Base-by-base conservation (phyloP, 169 alveolate species). In the Cryptosporidium felis region DNA sequence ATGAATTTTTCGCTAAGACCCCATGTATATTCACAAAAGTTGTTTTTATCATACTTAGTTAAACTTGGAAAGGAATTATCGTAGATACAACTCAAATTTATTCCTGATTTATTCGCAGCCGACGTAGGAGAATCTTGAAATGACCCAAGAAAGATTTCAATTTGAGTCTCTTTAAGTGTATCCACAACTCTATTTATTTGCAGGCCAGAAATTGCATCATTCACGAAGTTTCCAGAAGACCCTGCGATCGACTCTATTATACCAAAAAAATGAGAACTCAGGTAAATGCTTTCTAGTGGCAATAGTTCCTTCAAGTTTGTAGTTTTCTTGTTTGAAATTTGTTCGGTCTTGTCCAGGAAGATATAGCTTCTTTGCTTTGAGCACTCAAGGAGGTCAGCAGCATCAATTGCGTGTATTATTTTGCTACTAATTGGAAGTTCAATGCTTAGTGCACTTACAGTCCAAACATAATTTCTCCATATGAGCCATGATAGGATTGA, bases 221-320 rank as follows among this genome's bases (percentile, higher is more conserved):
- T 53, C 8, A 74, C 61, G 56, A 74, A 74, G 36, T 53, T 53
- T 23, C 85, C 85, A 3, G 60, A 49, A 38, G 85, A 53, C 16
- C 85, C 85, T 32, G 85, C 63, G 40, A 74, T 74, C 14, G 85
- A 49, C 61, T 74, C 85, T 16, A 74, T 56, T 74, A 74, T 74
- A 36, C 74, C 85, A 53, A 74, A 74, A 74, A 74, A 74, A 3
- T 74, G 85, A 4, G 66, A 51, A 18, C 74, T 74, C 26, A 74
- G 42, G 41, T 53, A 56, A 26, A 74, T 21, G 30, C 42, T 38
- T 51, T 49, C 67, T 34, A 74, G 41, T 38, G 45, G 66, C 4
- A 36, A 14, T 28, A 46, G 32, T 30, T 65, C 28, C 10, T 44
- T 36, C 2, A 38, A 26, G 8, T 26, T 23, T 2, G 45, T 46